A percentile compares a stretch with the other conserved stretches of the same genome.
phyloP scores from a whole-genome alignment of 1,284 basidiomycete genomes.

The Leccinum olivaceoglutinosum region DNA sequence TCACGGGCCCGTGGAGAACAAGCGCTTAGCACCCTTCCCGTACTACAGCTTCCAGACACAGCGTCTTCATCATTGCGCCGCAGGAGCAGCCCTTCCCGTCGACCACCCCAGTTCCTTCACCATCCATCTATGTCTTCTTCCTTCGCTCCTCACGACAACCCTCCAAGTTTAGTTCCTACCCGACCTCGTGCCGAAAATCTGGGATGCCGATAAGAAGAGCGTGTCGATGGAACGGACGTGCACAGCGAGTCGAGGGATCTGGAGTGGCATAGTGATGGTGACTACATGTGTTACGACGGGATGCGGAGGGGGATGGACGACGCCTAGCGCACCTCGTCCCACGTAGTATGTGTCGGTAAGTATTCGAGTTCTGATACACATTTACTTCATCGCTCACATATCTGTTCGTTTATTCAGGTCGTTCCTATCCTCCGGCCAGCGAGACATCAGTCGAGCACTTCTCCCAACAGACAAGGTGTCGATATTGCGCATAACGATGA shows the following conservation, averaged over 20 bases:
- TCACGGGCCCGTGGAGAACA: constrained; percentile 19
- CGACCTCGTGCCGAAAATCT: constrained; percentile 8
- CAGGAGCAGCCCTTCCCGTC: constrained; percentile 25
- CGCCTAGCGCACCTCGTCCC: too few relatives aligned
- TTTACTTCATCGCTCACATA: too few relatives aligned
- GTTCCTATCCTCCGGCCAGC: too few relatives aligned
- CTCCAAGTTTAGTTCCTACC: constrained; percentile 7
- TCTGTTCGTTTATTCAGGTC: too few relatives aligned
- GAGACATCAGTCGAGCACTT: constrained; percentile 13
- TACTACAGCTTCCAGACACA: constrained; percentile 14
- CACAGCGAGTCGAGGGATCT: too few relatives aligned
- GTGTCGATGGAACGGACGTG: too few relatives aligned
- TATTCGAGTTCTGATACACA: too few relatives aligned
- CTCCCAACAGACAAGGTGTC: constrained; percentile 5
- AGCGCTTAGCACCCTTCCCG: constrained; percentile 13
- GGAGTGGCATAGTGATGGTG: too few relatives aligned
- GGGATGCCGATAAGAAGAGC: too few relatives aligned
- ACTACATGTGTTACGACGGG: too few relatives aligned
- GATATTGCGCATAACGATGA: constrained; percentile 11
- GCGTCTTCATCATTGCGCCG: constrained; percentile 15
- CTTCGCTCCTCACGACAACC: constrained; percentile 11
- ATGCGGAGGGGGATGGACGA: too few relatives aligned
- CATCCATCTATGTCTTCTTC: constrained; percentile 22
- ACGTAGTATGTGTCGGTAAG: too few relatives aligned
- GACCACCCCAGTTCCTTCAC: constrained; percentile 14